Conservation (phyloP, 441 rosid genomes). For the Eruca vesicaria region DNA sequence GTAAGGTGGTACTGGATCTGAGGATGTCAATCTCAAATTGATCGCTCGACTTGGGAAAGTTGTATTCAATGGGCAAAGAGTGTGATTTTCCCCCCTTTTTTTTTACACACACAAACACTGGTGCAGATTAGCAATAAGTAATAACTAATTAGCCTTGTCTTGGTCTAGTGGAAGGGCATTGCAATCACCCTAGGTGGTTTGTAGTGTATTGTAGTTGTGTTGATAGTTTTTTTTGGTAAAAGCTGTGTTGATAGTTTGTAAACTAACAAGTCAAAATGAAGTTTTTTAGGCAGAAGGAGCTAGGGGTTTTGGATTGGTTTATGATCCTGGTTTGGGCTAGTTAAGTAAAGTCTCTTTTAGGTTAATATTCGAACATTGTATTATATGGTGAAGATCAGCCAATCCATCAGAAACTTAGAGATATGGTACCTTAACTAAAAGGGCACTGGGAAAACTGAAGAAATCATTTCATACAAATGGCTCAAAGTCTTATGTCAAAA, state of each 20-base stretch:
- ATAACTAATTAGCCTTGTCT: too few species aligned
- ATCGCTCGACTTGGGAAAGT: conserved; percentile 56
- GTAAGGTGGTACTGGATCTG: too few species aligned
- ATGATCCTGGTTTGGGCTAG: background rate
- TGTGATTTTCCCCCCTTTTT: background rate
- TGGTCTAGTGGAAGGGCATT: background rate
- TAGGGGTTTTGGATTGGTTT: background rate
- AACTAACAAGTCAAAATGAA: background rate
- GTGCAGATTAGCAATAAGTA: background rate
- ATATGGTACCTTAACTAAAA: conserved; percentile 26
- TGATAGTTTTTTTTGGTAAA: too few species aligned
- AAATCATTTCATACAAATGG: conserved; percentile 48
- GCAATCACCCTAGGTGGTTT: background rate
- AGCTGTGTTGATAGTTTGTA: background rate
- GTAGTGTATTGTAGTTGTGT: background rate
- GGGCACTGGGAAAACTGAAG: conserved; percentile 32
- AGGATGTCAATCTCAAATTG: conserved; percentile 39
- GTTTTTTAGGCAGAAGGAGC: background rate
- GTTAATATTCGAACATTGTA: background rate
- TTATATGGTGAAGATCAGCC: conserved; percentile 29
- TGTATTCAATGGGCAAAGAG: conserved; percentile 41
- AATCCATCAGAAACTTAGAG: conserved; percentile 27
- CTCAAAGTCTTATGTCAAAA: conserved; percentile 45
- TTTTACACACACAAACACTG: background rate
- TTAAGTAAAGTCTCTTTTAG: background rate